Evolutionary conservation across 495 filamentous ascomycete species (phyloP).

Genomic region (Aspergillus leporis): DNA sequence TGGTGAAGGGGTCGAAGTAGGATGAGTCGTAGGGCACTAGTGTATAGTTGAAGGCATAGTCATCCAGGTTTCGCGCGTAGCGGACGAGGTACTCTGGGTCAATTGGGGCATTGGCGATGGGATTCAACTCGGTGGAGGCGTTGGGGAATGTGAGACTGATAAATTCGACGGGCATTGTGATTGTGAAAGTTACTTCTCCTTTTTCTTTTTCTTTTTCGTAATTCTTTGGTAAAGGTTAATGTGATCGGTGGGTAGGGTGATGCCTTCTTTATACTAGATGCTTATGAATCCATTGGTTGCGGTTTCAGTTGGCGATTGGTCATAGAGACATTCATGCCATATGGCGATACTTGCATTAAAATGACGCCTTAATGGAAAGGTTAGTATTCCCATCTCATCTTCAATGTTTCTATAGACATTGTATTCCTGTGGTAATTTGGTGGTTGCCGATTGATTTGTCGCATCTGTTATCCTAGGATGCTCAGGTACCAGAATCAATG

Average conservation of each 20-base stretch:
- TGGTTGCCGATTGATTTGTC: too few species aligned
- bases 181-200: neutral
- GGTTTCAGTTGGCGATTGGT: neutral
- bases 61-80: slow-evolving; percentile 52
- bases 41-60: slow-evolving; percentile 56
- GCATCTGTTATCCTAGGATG: too few species aligned
- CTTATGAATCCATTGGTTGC: neutral
- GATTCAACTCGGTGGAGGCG: slow-evolving; percentile 49
- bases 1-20: slow-evolving; percentile 52
- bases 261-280: neutral
- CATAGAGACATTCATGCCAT: neutral
- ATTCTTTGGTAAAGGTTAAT: neutral
- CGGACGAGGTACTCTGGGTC: slow-evolving; percentile 48
- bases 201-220: neutral
- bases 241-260: neutral
- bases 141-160: slow-evolving; percentile 54
- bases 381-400: too few species aligned
- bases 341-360: neutral
- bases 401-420: too few species aligned
- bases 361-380: neutral
- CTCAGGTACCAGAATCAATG: too few species aligned
- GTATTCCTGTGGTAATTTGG: too few species aligned
- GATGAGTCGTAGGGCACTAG: slow-evolving; percentile 54
- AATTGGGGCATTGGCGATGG: slow-evolving; percentile 45
- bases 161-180: slow-evolving; percentile 54